Conservation (phyloP, 192 early-diverging fungal species). For the Backusella mclennaniae region DNA sequence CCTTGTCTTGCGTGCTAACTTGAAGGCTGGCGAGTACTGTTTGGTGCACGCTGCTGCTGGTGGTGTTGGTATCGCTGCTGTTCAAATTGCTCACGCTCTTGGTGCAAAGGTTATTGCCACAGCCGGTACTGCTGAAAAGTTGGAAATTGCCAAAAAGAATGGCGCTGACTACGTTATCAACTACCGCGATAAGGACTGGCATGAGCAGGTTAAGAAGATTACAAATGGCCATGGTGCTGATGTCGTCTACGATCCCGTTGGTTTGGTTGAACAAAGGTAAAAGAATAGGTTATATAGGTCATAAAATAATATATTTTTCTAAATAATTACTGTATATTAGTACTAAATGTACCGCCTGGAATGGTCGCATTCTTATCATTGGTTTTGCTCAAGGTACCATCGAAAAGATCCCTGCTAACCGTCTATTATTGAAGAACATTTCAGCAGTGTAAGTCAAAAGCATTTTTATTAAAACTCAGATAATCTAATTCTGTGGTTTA, state of each 20-base stretch:
- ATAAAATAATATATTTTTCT: neutral
- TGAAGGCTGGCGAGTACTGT: constrained; percentile 68
- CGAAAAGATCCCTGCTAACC: constrained; percentile 77
- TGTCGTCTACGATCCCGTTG: constrained; percentile 84
- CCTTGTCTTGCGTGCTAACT: constrained; percentile 61
- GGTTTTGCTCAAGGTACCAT: constrained; percentile 77
- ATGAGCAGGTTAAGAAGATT: constrained; percentile 55
- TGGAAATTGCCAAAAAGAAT: constrained; percentile 58
- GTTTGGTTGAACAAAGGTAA: constrained; percentile 43
- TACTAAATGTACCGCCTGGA: constrained; percentile 64
- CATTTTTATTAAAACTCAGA: neutral
- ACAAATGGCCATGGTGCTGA: constrained; percentile 78
- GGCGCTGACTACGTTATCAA: constrained; percentile 84
- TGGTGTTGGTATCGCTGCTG: constrained; percentile 82
- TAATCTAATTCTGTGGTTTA: neutral
- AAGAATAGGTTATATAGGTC: neutral
- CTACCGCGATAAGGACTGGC: constrained; percentile 76
- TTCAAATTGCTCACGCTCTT: constrained; percentile 82
- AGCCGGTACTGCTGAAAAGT: constrained; percentile 72
- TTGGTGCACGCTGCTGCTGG: constrained; percentile 93
- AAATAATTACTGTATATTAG: neutral
- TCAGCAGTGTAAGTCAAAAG: constrained; percentile 48
- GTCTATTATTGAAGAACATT: constrained; percentile 78
- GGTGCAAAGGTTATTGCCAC: constrained; percentile 81
- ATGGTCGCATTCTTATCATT: constrained; percentile 81